A percentile compares a stretch with the other conserved stretches of the same genome.
These are phyloP conservation scores for Stevia rebaudiana DNA, from an alignment of 140 eudicot species.

Conservation along the genomic window DNA sequence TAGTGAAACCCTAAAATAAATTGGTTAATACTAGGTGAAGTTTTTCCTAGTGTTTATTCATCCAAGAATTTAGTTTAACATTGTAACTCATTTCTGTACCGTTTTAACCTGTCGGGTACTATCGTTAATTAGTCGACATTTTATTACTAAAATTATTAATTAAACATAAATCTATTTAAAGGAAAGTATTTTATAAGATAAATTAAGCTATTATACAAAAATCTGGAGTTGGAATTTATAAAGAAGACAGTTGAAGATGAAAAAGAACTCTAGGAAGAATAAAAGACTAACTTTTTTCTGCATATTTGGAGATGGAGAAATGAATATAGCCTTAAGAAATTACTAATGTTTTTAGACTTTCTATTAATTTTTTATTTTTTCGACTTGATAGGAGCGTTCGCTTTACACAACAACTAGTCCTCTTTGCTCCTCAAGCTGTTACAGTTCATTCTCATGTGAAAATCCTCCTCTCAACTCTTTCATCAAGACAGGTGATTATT, in stretches of 20 bases:
- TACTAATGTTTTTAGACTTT: not conserved
- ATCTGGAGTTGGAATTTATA: not conserved
- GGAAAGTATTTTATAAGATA: not conserved
- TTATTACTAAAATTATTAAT: not conserved
- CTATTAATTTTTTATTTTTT: conserved; percentile 10
- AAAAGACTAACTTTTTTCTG: not conserved
- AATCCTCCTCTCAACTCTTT: conserved; percentile 82
- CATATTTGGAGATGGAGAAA: not conserved
- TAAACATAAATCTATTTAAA: not conserved
- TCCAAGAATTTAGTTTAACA: not conserved
- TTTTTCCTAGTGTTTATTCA: not conserved
- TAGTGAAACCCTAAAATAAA: too few relatives aligned
- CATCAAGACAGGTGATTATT: conserved; percentile 85
- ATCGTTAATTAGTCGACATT: not conserved
- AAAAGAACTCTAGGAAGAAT: not conserved
- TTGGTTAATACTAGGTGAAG: not conserved
- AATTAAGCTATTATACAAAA: not conserved
- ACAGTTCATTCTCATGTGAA: conserved; percentile 86
- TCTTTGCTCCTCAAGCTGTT: conserved; percentile 99
- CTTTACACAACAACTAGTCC: conserved; percentile 93
- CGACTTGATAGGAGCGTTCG: conserved; percentile 66
- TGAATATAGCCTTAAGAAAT: not conserved
- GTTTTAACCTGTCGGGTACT: not conserved
- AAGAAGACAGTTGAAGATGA: not conserved
- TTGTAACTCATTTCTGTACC: not conserved